A percentile compares a stretch with the other conserved stretches of the same genome.
phyloP scores from a whole-genome alignment of 352 stramenopile species.

The Phytopythium chamaehyphon region DNA sequence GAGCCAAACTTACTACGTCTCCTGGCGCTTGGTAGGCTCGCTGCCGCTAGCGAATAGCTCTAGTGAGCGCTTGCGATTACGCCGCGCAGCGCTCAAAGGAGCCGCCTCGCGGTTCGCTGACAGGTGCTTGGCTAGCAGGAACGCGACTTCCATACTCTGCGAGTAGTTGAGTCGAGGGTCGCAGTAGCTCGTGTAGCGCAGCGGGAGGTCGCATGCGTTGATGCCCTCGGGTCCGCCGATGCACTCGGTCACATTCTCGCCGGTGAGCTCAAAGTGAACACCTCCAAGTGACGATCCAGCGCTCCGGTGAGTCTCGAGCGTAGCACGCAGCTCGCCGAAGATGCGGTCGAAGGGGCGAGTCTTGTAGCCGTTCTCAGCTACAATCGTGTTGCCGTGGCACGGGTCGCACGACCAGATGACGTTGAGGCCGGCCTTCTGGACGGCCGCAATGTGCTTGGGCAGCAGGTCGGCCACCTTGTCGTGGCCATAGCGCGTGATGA shows the following conservation, averaged over 20 bases:
- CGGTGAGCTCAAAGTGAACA: slow-evolving; percentile 97
- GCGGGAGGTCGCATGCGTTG: slow-evolving; percentile 89
- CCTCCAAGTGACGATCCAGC: slow-evolving; percentile 92
- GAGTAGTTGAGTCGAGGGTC: slow-evolving; percentile 98
- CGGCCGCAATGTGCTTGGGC: slow-evolving; percentile 93
- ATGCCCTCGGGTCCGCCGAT: slow-evolving; percentile 95
- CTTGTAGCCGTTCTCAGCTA: slow-evolving; percentile 95
- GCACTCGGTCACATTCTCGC: slow-evolving; percentile 99
- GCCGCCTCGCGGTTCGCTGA: slow-evolving; percentile 63
- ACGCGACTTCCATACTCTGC: slow-evolving; percentile 98
- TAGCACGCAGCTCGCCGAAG: slow-evolving; percentile 94
- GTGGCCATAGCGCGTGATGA: slow-evolving; percentile 98
- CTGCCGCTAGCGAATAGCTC: slow-evolving; percentile 19
- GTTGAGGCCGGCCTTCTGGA: slow-evolving; percentile 92
- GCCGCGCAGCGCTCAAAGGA: slow-evolving; percentile 43
- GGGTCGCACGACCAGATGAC: slow-evolving; percentile 97
- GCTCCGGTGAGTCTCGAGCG: slow-evolving; percentile 97
- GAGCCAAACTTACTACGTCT: no score
- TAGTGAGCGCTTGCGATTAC: slow-evolving; percentile 56
- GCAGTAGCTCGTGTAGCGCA: slow-evolving; percentile 96
- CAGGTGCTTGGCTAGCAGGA: slow-evolving; percentile 93
- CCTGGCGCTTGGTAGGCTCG: slow-evolving; percentile 37
- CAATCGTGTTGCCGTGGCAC: slow-evolving; percentile 98
- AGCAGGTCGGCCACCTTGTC: slow-evolving; percentile 92
- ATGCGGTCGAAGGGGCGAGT: slow-evolving; percentile 97